These are phyloP conservation scores for Prunella vulgaris DNA, from an alignment of 257 asterid genomes.

Conservation along the genomic window DNA sequence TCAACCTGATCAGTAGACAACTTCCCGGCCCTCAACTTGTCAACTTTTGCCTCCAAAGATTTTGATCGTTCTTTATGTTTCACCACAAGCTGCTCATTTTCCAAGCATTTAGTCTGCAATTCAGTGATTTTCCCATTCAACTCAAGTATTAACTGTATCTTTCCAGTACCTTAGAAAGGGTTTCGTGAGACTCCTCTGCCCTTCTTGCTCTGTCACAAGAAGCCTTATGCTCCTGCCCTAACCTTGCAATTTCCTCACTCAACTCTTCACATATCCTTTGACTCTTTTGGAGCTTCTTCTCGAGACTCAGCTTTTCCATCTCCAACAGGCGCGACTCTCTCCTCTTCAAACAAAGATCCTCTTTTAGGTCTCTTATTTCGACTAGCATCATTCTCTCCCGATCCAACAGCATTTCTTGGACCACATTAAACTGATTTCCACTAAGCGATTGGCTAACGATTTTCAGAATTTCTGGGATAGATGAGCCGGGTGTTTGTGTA, in stretches of 20 bases:
- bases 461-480: constrained; percentile 26
- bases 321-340: constrained; percentile 1
- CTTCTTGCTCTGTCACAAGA: not conserved
- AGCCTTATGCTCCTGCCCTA: not conserved
- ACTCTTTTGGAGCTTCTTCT: not conserved
- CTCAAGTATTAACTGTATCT: not conserved
- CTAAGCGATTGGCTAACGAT: constrained; percentile 11
- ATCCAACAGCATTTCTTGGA: constrained; percentile 16
- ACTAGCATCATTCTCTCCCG: constrained; percentile 24
- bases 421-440: constrained; percentile 17
- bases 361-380: constrained; percentile 18
- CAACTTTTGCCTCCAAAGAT: too few species aligned
- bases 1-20: too few species aligned
- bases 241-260: constrained; percentile 8
- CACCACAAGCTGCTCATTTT: not conserved
- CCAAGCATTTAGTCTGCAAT: constrained; percentile 13
- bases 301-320: not conserved
- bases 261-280: not conserved
- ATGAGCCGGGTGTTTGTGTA: constrained; percentile 7
- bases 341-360: not conserved
- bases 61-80: too few species aligned
- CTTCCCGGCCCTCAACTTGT: too few species aligned
- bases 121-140: constrained; percentile 12
- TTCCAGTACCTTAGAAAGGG: not conserved
- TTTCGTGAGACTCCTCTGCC: not conserved